Base-by-base conservation (phyloP, 2,329 filamentous ascomycete species). In the Cladophialophora carrionii region DNA sequence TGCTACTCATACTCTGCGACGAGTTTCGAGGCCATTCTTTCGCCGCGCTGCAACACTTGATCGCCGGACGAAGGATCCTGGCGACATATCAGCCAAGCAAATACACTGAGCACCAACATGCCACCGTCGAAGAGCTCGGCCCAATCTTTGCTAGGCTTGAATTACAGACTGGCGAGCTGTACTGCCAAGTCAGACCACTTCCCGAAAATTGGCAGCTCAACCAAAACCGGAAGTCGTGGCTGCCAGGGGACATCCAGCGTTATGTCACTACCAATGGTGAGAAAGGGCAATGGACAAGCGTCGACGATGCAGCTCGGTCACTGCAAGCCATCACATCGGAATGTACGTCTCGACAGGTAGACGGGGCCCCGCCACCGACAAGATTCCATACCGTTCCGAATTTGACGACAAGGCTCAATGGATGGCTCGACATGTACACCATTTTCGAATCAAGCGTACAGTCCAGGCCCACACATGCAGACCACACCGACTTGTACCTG, bases 1-100 rank as follows among this genome's bases (percentile, higher is more conserved):
- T 69, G 6, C 31, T 69, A 4, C 59, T 69, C 24, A 65, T 69
- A 17, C 61, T 69, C 34, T 69, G 64, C 22, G 62, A 67, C 24
- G 67, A 69, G 52, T 63, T 65, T 29, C 61, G 62, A 20, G 31
- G 65, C 12, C 65, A 67, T 22, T 22, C 48, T 14, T 63, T 57
- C 29, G 58, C 57, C 1, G 64, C 64, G 3, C 26, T 64, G 12
- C 64, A 64, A 46, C 64, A 69, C 53, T 22, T 69, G 9, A 58
- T 65, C 22, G 62, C 64, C 3, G 67, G 67, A 8, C 43, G 62
- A 26, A 62, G 57, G 17, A 67, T 69, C 26, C 43, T 69, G 12
- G 41, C 57, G 1, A 46, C 57, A 8, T 63, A 58, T 43, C 8
- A 26, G 29, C 37, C 54, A 8, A 17, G 20, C 1, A 17, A 17